Base-by-base conservation (phyloP, 2,329 filamentous ascomycete species). In the Colletotrichum falcatum region DNA sequence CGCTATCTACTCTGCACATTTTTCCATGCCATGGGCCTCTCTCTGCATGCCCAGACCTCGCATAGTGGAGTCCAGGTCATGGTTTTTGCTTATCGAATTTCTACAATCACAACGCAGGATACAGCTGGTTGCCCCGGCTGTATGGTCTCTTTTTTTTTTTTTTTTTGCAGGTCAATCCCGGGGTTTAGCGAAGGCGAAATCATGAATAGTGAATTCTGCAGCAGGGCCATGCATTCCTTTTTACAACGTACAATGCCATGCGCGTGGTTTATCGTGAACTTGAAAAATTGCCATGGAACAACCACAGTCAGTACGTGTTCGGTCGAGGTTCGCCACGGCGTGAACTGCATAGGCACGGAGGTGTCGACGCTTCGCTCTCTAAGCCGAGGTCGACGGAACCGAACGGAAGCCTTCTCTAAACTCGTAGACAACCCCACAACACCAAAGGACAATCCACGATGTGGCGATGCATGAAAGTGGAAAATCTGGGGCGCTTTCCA, bases 131-230 rank as follows among this genome's bases (percentile, higher is more conserved):
- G 44, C 56, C 42, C 51, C 67, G 58, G 28, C 18, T 59, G 35
- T 33, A 30, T 39, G 56, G 18, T 23, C 46, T 44, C 35, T 58
- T 30, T 28, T 35, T 35, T 33, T 33, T 44, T 28, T 58, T 30
- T 28, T 35, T 35, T 33, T 33, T 39, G 37, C 55, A 60, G 28
- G 61, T 51, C 51, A 49, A 51, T 65, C 26, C 54, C 56, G 53
- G 49, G 42, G 39, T 70, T 26, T 53, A 70, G 64, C 64, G 56
- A 70, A 67, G 67, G 67, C 64, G 56, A 70, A 70, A 70, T 53
- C 18, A 58, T 53, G 63, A 51, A 61, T 28, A 37, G 46, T 44
- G 30, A 53, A 35, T 46, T 59, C 53, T 61, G 44, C 46, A 66
- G 5, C 6, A 53, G 9, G 20, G 5, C 20, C 20, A 18, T 58